Conservation (phyloP, 2,329 filamentous ascomycete species). For the Apiospora marii region DNA sequence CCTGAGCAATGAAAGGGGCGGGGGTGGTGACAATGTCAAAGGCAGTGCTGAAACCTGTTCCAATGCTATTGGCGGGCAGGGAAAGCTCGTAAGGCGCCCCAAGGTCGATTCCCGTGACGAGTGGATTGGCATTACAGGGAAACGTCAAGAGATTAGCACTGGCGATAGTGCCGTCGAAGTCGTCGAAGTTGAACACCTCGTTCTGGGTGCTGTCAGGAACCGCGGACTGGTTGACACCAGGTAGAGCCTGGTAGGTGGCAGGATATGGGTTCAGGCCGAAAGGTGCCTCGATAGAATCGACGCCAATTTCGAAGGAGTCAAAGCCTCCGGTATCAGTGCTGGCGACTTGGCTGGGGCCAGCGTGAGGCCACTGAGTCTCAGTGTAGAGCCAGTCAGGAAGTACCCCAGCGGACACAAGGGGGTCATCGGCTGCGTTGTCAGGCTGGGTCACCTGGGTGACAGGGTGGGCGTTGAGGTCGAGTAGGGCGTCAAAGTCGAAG, state of each 20-base stretch:
- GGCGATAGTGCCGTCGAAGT: background rate
- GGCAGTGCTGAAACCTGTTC: background rate
- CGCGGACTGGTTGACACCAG: background rate
- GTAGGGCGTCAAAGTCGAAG: background rate
- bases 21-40: background rate
- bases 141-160: background rate
- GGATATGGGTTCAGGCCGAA: background rate
- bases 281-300: background rate
- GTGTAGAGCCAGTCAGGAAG: background rate
- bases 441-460: background rate
- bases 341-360: background rate
- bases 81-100: background rate
- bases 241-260: background rate
- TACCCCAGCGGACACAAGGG: background rate
- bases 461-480: background rate
- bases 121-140: background rate
- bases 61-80: background rate
- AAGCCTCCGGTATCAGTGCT: background rate
- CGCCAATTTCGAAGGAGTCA: background rate
- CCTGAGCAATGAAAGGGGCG: background rate
- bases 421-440: background rate
- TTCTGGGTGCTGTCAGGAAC: background rate
- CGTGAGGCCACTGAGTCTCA: background rate
- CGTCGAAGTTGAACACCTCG: background rate
- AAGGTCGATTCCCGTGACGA: background rate